Evolutionary conservation across 2,329 filamentous ascomycete genomes (phyloP).

Genomic region (Lithohypha guttulata): DNA sequence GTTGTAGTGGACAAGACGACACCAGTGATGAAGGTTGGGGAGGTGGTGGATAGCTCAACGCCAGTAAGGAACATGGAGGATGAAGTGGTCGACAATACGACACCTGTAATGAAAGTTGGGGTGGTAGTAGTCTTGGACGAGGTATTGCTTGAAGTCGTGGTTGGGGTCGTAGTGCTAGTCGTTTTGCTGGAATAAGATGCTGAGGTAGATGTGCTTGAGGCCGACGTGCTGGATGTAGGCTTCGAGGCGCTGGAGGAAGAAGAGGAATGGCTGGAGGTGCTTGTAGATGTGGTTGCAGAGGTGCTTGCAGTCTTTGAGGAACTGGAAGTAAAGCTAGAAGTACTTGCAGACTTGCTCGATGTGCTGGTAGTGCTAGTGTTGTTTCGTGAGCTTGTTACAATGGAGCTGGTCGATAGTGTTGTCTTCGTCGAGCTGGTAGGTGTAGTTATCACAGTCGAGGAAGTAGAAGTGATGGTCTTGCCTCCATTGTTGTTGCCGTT

Average conservation of each 20-base stretch:
- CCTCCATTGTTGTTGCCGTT: conserved; percentile 20
- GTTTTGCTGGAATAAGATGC: not conserved
- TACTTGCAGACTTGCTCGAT: conserved; percentile 5
- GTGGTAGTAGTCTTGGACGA: conserved; percentile 2
- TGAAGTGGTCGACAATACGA: too few relatives aligned
- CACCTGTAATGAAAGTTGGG: not conserved
- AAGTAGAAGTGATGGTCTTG: not conserved
- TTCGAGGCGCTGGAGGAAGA: conserved; percentile 1
- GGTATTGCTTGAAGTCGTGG: too few relatives aligned
- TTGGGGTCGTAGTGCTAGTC: not conserved
- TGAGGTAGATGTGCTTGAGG: not conserved
- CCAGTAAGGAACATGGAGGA: too few relatives aligned
- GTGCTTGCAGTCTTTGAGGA: conserved; percentile 5
- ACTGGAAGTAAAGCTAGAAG: not conserved
- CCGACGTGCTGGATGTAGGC: not conserved
- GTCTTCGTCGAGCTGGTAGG: not conserved
- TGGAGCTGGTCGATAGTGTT: too few relatives aligned
- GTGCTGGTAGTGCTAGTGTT: conserved; percentile 3
- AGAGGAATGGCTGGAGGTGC: conserved; percentile 6
- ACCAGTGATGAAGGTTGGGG: too few relatives aligned
- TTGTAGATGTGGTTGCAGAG: too few relatives aligned
- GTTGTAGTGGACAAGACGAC: too few relatives aligned
- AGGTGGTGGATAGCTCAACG: too few relatives aligned
- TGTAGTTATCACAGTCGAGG: not conserved
- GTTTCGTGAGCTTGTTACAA: conserved; percentile 5